Base-by-base conservation (phyloP, 2,329 filamentous ascomycete species). In the Alternaria viburni region DNA sequence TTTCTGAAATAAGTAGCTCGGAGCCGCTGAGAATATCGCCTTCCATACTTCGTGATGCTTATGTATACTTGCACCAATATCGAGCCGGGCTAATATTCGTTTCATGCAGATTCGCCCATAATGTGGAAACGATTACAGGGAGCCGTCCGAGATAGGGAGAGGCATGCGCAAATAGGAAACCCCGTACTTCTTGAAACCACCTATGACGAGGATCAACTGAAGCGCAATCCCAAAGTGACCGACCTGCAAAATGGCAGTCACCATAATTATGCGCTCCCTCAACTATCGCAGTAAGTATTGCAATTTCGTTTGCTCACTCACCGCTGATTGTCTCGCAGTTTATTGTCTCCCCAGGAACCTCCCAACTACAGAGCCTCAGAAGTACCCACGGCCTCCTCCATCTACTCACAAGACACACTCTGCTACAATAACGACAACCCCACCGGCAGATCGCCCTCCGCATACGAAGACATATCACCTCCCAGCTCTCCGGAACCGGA, bases 391-490 rank as follows among this genome's bases (percentile, higher is more conserved):
- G 71, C 74, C 21, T 90, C 89, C 30, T 90, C 90, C 15, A 69
- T 89, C 50, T 90, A 91, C 75, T 88, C 88, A 49, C 84, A 87
- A 74, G 84, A 82, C 47, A 87, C 83, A 64, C 83, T 52, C 84
- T 13, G 68, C 19, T 69, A 75, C 54, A 69, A 64, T 57, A 67
- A 71, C 62, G 63, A 73, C 23, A 66, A 74, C 25, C 67, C 65
- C n/a, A 57, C 68, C 12, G 57, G 66, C 23, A 54, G 59, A 32
- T 59, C 67, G 13, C 67, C 62, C 32, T 77, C 61, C 70, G 71
- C 65, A 12, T 73, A 73, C 72, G 75, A 58, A 44, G 75, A 82
- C 77, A 62, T 77, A 60, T 78, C 78, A 46, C 78, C 72, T 70
- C 79, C 71, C 64, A 80, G 77, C 71, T 82, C 74, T 64, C 79